phyloP scores from a whole-genome alignment of 768 basidiomycete species.

The Tulasnella sp. region DNA sequence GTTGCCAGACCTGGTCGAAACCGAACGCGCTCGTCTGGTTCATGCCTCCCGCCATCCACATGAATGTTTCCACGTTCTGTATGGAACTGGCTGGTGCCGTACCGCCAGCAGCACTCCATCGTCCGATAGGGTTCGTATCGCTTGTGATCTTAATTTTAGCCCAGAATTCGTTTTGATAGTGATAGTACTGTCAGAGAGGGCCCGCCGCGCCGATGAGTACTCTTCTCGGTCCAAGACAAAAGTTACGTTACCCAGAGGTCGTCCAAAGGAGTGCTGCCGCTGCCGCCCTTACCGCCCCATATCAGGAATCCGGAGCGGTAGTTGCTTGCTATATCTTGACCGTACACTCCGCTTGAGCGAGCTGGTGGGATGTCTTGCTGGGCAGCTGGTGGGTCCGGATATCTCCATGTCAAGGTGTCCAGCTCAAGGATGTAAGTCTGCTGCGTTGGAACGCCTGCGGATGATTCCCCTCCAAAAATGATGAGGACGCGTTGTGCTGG shows the following conservation, averaged over 20 bases:
- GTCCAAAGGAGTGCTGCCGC: constrained; percentile 34
- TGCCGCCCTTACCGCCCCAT: constrained; percentile 55
- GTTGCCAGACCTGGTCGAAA: constrained; percentile 59
- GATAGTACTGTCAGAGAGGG: constrained; percentile 47
- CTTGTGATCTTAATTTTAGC: constrained; percentile 36
- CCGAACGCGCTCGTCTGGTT: constrained; percentile 35
- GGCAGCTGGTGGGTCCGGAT: constrained; percentile 46
- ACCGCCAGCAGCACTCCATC: constrained; percentile 66
- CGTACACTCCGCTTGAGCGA: constrained; percentile 35
- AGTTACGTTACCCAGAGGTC: constrained; percentile 64
- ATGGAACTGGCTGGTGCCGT: constrained; percentile 35
- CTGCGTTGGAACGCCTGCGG: constrained; percentile 14
- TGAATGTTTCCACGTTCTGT: constrained; percentile 37
- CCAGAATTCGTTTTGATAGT: constrained; percentile 71
- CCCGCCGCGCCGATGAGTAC: neutral
- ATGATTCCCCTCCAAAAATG: constrained; percentile 17
- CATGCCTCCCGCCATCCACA: constrained; percentile 64
- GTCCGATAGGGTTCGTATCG: neutral
- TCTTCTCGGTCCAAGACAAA: neutral
- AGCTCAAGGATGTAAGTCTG: constrained; percentile 44
- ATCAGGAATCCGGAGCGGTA: constrained; percentile 68
- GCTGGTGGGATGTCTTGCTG: constrained; percentile 29
- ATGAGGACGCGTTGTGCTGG: constrained; percentile 11
- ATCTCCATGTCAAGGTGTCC: constrained; percentile 47
- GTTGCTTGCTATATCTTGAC: constrained; percentile 67